Evolutionary conservation across 2,329 filamentous ascomycete species (phyloP).

Genomic region (Zymoseptoria tritici): DNA sequence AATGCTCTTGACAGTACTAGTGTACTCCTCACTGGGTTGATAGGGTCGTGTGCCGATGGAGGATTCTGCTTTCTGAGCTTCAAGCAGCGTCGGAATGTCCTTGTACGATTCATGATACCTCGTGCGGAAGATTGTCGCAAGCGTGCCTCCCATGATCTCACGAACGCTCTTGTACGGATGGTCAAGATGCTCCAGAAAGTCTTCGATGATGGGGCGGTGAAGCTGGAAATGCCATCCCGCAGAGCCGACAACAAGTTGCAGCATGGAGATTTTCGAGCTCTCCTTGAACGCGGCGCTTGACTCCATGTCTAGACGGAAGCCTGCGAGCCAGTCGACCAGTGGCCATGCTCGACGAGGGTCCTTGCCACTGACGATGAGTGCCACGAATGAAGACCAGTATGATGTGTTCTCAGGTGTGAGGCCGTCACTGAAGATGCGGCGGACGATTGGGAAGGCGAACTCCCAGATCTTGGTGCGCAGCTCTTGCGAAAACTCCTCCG

Average conservation of each 20-base stretch:
- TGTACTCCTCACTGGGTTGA: slow-evolving; percentile 66
- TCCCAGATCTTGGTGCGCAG: slow-evolving; percentile 74
- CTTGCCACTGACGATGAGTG: slow-evolving; percentile 78
- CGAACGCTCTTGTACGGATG: slow-evolving; percentile 97
- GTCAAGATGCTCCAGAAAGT: slow-evolving; percentile 86
- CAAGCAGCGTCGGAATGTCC: slow-evolving; percentile 66
- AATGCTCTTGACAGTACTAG: slow-evolving; percentile 61
- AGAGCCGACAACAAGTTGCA: slow-evolving; percentile 82
- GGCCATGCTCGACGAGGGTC: slow-evolving; percentile 85
- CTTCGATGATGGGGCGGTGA: slow-evolving; percentile 76
- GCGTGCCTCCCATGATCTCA: slow-evolving; percentile 84
- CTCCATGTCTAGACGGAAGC: slow-evolving; percentile 84
- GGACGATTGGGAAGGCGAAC: slow-evolving; percentile 82
- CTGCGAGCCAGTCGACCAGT: slow-evolving; percentile 70
- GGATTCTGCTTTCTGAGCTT: slow-evolving; percentile 69
- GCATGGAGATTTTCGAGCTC: slow-evolving; percentile 85
- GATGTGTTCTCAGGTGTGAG: slow-evolving; percentile 87
- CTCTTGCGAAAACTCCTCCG: slow-evolving; percentile 67
- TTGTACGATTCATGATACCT: slow-evolving; percentile 91
- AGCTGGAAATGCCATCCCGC: slow-evolving; percentile 94
- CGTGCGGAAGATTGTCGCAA: slow-evolving; percentile 82
- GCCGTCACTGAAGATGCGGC: slow-evolving; percentile 80
- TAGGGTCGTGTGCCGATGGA: slow-evolving; percentile 83
- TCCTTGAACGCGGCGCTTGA: slow-evolving; percentile 99
- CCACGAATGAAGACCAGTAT: slow-evolving; percentile 93